Conservation (phyloP, 179 eudicot genomes). For the Beta macrorhiza region DNA sequence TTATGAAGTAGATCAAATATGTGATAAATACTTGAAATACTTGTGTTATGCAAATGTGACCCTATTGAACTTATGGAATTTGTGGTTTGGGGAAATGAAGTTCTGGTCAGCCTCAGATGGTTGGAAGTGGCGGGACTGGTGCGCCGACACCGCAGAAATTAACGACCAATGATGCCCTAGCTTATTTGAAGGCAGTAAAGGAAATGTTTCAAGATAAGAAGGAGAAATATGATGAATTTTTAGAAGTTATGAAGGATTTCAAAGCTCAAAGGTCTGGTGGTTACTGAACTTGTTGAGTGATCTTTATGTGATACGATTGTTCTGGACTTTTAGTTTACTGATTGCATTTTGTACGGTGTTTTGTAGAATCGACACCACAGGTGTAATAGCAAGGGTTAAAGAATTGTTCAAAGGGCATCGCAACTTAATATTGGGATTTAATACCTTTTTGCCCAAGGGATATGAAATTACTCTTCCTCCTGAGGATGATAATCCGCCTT, state of each 20-base stretch:
- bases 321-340: conserved; percentile 12
- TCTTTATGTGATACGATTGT: conserved; percentile 4
- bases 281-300: conserved; percentile 6
- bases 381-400: conserved; percentile 85
- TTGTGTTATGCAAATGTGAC: not conserved
- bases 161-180: conserved; percentile 81
- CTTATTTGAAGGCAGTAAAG: conserved; percentile 81
- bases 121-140: conserved; percentile 42
- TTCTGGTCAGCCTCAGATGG: conserved; percentile 54
- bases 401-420: conserved; percentile 90
- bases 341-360: conserved; percentile 16
- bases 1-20: not conserved
- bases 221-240: conserved; percentile 83
- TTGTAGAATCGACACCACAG: conserved; percentile 76
- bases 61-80: not conserved
- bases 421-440: conserved; percentile 79
- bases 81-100: conserved; percentile 41
- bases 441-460: conserved; percentile 94
- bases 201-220: conserved; percentile 76
- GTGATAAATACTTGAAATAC: not conserved
- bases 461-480: conserved; percentile 68
- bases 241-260: conserved; percentile 96
- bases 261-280: conserved; percentile 73
- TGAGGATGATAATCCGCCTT: conserved; percentile 63
- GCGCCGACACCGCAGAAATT: conserved; percentile 51